Percentiles rank a stretch among this genome's conserved stretches.
These are phyloP conservation scores for Pythium periplocum DNA, from an alignment of 352 stramenopile genomes.

Conservation along the genomic window DNA sequence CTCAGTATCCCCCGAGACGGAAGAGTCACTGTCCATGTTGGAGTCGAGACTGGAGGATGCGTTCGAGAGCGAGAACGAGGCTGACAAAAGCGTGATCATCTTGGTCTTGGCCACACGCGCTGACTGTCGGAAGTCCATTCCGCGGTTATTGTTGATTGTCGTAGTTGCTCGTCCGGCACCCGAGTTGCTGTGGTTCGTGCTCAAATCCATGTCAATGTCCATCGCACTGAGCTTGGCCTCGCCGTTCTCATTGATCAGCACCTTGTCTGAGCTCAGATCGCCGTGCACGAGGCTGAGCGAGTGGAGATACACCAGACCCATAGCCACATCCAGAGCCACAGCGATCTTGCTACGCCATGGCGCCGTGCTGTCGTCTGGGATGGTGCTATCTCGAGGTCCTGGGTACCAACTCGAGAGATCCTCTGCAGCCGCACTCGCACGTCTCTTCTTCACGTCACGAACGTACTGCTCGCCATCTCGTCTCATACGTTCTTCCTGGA, in stretches of 20 bases:
- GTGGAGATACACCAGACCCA: slow-evolving; percentile 74
- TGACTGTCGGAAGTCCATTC: slow-evolving; percentile 30
- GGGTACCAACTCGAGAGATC: slow-evolving; percentile 58
- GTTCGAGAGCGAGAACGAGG: slow-evolving; percentile 8
- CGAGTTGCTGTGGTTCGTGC: slow-evolving; percentile 5
- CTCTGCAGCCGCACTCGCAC: slow-evolving; percentile 15
- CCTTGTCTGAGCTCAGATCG: slow-evolving; percentile 51
- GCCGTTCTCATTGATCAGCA: slow-evolving; percentile 67
- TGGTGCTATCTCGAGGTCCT: not conserved
- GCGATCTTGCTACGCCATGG: slow-evolving; percentile 54
- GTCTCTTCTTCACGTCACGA: slow-evolving; percentile 6
- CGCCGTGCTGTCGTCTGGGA: not conserved
- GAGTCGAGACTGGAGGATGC: not conserved
- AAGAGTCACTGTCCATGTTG: not conserved
- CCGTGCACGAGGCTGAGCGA: slow-evolving; percentile 54
- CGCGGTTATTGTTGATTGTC: not conserved
- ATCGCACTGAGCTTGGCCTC: slow-evolving; percentile 76
- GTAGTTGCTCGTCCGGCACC: slow-evolving; percentile 4
- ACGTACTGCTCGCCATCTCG: slow-evolving; percentile 54
- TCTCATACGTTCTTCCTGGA: slow-evolving; percentile 44
- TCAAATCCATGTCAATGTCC: slow-evolving; percentile 34
- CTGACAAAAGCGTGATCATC: slow-evolving; percentile 26
- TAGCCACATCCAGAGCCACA: slow-evolving; percentile 74
- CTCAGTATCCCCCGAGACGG: not conserved
- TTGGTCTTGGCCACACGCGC: slow-evolving; percentile 30